Base-by-base conservation (phyloP, 176 grass and related monocot species). In the Rhynchospora pubera region DNA sequence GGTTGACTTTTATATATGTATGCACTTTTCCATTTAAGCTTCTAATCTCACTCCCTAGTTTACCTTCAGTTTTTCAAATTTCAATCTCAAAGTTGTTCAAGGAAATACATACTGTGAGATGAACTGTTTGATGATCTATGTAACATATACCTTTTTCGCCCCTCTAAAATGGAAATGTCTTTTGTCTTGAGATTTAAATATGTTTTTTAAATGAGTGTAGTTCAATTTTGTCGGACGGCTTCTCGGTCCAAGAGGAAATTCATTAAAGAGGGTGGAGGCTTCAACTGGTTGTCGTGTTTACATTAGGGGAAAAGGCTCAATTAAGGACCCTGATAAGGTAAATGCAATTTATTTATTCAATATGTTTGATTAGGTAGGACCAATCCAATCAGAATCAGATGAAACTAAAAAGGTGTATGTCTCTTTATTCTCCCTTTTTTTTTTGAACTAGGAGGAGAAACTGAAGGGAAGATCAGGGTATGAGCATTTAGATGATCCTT, bases 221-320 rank as follows among this genome's bases (percentile, higher is more conserved):
- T 98, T 93, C 80, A 98, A 98, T 93, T 98, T 98, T 86, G 93
- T 98, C 48, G 91, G 96, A 9, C 92, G 96, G 55, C 96, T 98
- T 93, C 92, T 98, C 59, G 96, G 96, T 50, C 96, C 96, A 68
- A 94, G 91, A 30, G 94, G 94, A 39, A 98, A 98, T 88, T 98
- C 96, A 16, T 80, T 98, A 57, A 98, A 98, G 89, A 91, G 96
- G 87, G 90, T 98, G 32, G 96, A 98, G 85, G 84, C 89, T 82
- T 93, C 96, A 63, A 93, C 96, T 11, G 96, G 96, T 43, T 98
- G 96, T 65, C 96, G 96, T 83, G 92, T 98, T 88, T 98, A 93
- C 83, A 98, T 98, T 63, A 89, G 96, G 89, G 96, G 96, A 64
- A 98, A 95, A 62, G 96, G 96, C 63, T 98, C 96, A 8, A 98